These are phyloP conservation scores for Rhamnella rubrinervis DNA, from an alignment of 331 rosid species.

Conservation along the genomic window DNA sequence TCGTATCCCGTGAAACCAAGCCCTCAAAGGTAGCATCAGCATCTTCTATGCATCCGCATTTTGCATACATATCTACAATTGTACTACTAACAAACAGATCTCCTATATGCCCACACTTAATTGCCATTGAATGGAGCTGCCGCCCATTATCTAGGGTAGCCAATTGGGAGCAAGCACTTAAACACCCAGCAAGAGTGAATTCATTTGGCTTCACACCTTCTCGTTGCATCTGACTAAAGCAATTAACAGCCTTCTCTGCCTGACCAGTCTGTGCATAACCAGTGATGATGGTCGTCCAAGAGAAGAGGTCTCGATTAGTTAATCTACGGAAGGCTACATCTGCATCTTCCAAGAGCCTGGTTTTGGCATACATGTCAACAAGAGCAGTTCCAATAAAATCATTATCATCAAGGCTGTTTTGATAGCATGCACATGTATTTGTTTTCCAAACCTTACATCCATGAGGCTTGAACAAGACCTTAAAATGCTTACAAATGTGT, in stretches of 20 bases:
- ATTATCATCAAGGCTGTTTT: slow-evolving; percentile 41
- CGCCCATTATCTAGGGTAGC: slow-evolving; percentile 52
- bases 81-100: slow-evolving; percentile 52
- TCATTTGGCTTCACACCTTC: slow-evolving; percentile 63
- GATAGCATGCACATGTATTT: slow-evolving; percentile 50
- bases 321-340: slow-evolving; percentile 39
- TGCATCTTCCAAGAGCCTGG: slow-evolving; percentile 47
- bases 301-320: slow-evolving; percentile 43
- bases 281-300: slow-evolving; percentile 64
- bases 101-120: slow-evolving; percentile 50
- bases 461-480: slow-evolving; percentile 60
- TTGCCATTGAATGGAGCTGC: slow-evolving; percentile 59
- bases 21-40: slow-evolving; percentile 49
- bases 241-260: slow-evolving; percentile 53
- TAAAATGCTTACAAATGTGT: slow-evolving; percentile 53
- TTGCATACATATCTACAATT: slow-evolving; percentile 39
- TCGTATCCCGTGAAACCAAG: slow-evolving; percentile 40
- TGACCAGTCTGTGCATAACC: slow-evolving; percentile 42
- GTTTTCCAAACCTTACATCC: slow-evolving; percentile 52
- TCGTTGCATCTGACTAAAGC: slow-evolving; percentile 46
- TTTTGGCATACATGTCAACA: slow-evolving; percentile 59
- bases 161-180: slow-evolving; percentile 58
- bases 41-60: slow-evolving; percentile 53
- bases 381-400: slow-evolving; percentile 56
- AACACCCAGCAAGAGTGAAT: slow-evolving; percentile 57